A percentile compares a stretch with the other conserved stretches of the same genome.
Evolutionary conservation across 768 basidiomycete species (phyloP).

Genomic region (Brasilioporus rufonigricans): DNA sequence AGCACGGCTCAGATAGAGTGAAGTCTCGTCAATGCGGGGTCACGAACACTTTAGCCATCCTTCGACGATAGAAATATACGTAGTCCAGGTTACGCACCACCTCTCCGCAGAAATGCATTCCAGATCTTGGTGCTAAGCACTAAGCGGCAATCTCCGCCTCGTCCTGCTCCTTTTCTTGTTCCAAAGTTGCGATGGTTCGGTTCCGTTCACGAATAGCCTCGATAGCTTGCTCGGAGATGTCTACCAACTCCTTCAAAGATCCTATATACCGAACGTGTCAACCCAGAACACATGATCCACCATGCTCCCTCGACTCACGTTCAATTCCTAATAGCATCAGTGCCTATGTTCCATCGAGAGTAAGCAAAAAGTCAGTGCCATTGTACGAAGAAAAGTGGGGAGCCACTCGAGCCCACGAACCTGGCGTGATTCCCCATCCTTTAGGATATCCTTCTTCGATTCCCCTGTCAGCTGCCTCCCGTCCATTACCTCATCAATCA

Average conservation of each 20-base stretch:
- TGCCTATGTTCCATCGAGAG: slow-evolving; percentile 26
- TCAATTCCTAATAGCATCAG: slow-evolving; percentile 47
- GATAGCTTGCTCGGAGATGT: slow-evolving; percentile 34
- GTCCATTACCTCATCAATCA: slow-evolving; percentile 43
- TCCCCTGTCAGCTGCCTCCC: slow-evolving; percentile 31
- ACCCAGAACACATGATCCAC: too few species aligned
- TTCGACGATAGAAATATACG: too few species aligned
- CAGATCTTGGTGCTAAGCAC: too few species aligned
- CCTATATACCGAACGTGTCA: slow-evolving; percentile 19
- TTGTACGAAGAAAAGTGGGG: background rate
- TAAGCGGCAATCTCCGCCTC: background rate
- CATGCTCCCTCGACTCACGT: slow-evolving; percentile 31
- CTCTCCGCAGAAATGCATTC: too few species aligned
- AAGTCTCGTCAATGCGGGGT: too few species aligned
- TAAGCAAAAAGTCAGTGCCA: background rate
- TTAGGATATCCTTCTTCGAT: slow-evolving; percentile 41
- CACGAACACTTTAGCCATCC: too few species aligned
- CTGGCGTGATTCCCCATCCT: slow-evolving; percentile 41
- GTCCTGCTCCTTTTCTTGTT: slow-evolving; percentile 9
- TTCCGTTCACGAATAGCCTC: slow-evolving; percentile 32
- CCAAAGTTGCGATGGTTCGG: slow-evolving; percentile 10
- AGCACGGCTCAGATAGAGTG: too few species aligned
- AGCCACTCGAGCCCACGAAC: slow-evolving; percentile 34
- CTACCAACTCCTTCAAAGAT: slow-evolving; percentile 32
- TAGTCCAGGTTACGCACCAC: too few species aligned